phyloP scores from a whole-genome alignment of 371 early-diverging fungal genomes.

The Mucor saturninus region DNA sequence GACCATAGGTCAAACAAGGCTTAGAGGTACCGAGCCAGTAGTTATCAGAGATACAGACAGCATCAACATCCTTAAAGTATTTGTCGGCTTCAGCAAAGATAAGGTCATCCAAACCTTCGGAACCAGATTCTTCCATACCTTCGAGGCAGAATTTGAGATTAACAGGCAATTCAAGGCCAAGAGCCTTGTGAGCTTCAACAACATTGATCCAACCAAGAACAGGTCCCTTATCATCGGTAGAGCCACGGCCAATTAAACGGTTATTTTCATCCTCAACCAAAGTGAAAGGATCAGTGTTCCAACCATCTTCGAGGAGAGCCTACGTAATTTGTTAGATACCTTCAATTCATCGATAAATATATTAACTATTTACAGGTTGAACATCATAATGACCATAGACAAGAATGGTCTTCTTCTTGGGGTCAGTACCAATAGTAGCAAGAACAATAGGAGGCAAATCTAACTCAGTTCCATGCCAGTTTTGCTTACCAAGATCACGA shows the following conservation, averaged over 20 bases:
- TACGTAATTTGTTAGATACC: constrained; percentile 18
- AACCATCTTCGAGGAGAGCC: constrained; percentile 94
- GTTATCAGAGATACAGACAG: constrained; percentile 96
- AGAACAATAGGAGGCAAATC: constrained; percentile 93
- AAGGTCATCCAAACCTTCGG: constrained; percentile 92
- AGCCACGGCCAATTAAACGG: constrained; percentile 90
- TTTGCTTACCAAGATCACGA: constrained; percentile 85
- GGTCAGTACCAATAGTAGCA: constrained; percentile 88
- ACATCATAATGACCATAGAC: constrained; percentile 97
- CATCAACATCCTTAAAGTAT: constrained; percentile 90
- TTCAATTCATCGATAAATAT: not conserved
- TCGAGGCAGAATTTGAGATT: constrained; percentile 96
- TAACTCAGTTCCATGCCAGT: constrained; percentile 76
- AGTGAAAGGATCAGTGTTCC: constrained; percentile 92
- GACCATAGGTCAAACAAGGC: constrained; percentile 97
- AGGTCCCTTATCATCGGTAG: constrained; percentile 96
- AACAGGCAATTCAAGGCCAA: constrained; percentile 90
- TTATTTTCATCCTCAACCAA: constrained; percentile 85
- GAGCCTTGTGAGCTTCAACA: constrained; percentile 89
- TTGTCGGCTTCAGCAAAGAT: constrained; percentile 82
- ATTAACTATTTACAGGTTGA: constrained; percentile 70
- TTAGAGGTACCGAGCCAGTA: constrained; percentile 95
- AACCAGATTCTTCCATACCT: constrained; percentile 91
- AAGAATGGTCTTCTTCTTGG: constrained; percentile 91
- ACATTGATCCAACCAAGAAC: constrained; percentile 94